Evolutionary conservation across 2,329 filamentous ascomycete species (phyloP).

Genomic region (Lasiodiplodia hormozganensis): DNA sequence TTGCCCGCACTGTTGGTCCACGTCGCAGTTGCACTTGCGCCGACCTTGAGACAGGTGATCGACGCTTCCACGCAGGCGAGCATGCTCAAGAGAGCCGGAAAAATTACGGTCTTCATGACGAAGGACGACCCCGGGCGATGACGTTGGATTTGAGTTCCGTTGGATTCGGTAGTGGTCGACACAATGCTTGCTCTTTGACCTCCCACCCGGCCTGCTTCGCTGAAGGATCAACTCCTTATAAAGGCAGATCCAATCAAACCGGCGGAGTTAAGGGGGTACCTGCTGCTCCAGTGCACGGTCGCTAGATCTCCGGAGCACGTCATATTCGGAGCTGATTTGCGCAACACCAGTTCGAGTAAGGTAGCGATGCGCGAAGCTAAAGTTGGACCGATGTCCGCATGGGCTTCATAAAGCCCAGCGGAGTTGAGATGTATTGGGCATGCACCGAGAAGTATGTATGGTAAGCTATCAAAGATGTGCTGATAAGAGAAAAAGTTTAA

Average conservation of each 20-base stretch:
- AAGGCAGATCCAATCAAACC: background rate
- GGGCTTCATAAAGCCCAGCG: background rate
- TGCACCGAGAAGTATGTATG: background rate
- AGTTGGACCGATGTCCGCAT: background rate
- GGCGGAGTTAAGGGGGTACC: conserved; percentile 4
- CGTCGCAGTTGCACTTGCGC: conserved; percentile 52
- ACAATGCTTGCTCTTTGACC: background rate
- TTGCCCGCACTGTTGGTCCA: conserved; percentile 56
- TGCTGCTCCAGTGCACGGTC: conserved; percentile 20
- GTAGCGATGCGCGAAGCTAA: background rate
- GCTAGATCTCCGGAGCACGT: conserved; percentile 7
- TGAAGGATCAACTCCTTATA: conserved; percentile 8
- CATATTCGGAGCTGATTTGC: conserved; percentile 4
- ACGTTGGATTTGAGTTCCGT: background rate
- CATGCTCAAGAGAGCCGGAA: conserved; percentile 9
- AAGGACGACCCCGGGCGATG: background rate
- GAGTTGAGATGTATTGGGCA: background rate
- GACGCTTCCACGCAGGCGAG: conserved; percentile 33
- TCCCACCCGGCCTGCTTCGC: background rate
- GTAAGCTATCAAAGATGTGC: accelerated
- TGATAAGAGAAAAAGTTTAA: no score
- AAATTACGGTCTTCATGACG: background rate
- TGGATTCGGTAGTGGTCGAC: background rate
- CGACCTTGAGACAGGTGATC: conserved; percentile 50
- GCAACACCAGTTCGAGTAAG: background rate